phyloP scores from a whole-genome alignment of 192 early-diverging fungal species.

The Coemansia sp. region DNA sequence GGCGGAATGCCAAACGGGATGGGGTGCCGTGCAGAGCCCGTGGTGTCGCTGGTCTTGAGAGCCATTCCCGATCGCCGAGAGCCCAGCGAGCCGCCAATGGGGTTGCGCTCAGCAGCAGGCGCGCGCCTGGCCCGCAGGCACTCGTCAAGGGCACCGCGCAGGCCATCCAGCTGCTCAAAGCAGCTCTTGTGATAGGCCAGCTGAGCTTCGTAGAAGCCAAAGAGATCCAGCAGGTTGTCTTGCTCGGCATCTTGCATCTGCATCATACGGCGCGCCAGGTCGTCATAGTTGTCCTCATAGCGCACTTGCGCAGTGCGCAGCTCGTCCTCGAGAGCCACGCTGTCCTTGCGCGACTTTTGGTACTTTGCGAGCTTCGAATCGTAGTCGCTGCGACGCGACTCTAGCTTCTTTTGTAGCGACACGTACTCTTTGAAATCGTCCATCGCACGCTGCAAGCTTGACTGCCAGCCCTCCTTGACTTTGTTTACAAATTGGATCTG shows the following conservation, averaged over 20 bases:
- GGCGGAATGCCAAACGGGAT: conserved; percentile 26
- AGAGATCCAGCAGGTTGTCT: conserved; percentile 53
- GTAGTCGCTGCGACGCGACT: conserved; percentile 85
- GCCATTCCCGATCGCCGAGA: conserved; percentile 29
- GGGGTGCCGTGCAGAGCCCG: conserved; percentile 15
- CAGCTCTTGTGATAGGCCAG: conserved; percentile 45
- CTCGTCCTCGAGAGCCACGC: conserved; percentile 88
- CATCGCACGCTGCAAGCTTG: conserved; percentile 51
- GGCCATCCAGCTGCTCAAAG: conserved; percentile 30
- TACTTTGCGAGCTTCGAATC: conserved; percentile 86
- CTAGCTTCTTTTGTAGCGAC: conserved; percentile 78
- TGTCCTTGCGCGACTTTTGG: conserved; percentile 90
- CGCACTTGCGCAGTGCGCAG: conserved; percentile 82
- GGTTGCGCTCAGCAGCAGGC: conserved; percentile 37
- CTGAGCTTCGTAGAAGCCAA: conserved; percentile 53
- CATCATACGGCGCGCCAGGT: conserved; percentile 76
- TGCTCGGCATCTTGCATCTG: conserved; percentile 81
- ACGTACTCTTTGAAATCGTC: conserved; percentile 56
- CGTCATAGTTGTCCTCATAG: conserved; percentile 88
- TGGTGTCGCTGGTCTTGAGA: conserved; percentile 21
- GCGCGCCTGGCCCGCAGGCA: conserved; percentile 29
- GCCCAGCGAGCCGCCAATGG: conserved; percentile 20
- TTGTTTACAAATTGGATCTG: conserved; percentile 52
- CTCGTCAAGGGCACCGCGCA: conserved; percentile 37
- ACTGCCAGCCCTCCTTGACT: conserved; percentile 55